phyloP scores from a whole-genome alignment of 73 alveolate species.

The Diophrys appendiculata region DNA sequence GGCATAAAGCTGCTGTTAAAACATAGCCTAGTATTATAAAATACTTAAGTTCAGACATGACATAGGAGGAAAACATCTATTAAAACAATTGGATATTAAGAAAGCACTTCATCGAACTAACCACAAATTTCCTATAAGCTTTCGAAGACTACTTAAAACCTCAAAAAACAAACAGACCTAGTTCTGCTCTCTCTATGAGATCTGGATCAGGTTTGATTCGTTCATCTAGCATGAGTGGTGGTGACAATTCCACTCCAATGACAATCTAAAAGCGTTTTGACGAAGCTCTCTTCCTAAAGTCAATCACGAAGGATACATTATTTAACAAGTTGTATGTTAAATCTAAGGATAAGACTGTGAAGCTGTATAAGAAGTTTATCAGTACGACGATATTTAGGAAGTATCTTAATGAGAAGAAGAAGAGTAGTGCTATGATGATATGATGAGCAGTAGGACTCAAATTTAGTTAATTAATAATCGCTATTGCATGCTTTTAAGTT shows the following conservation, averaged over 20 bases:
- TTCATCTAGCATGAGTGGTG: conserved; percentile 19
- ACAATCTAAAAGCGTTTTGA: conserved; percentile 27
- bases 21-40: not conserved
- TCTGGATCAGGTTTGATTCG: not conserved
- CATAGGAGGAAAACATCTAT: conserved; percentile 34
- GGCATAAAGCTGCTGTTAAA: conserved; percentile 15
- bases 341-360: conserved; percentile 39
- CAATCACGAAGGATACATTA: conserved; percentile 15
- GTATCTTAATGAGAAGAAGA: conserved; percentile 43
- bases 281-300: conserved; percentile 28
- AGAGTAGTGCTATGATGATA: not conserved
- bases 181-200: not conserved
- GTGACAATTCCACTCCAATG: not conserved
- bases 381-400: conserved; percentile 46
- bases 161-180: not conserved
- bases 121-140: conserved; percentile 25
- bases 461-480: not conserved
- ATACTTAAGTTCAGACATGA: conserved; percentile 20
- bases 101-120: conserved; percentile 46
- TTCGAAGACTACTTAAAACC: conserved; percentile 25
- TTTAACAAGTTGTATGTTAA: conserved; percentile 30
- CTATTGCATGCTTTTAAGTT: not conserved
- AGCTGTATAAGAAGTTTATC: conserved; percentile 43
- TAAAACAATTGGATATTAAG: conserved; percentile 51
- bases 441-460: not conserved